Base-by-base conservation (phyloP, 2,329 filamentous ascomycete genomes). In the Aspergillus persii region DNA sequence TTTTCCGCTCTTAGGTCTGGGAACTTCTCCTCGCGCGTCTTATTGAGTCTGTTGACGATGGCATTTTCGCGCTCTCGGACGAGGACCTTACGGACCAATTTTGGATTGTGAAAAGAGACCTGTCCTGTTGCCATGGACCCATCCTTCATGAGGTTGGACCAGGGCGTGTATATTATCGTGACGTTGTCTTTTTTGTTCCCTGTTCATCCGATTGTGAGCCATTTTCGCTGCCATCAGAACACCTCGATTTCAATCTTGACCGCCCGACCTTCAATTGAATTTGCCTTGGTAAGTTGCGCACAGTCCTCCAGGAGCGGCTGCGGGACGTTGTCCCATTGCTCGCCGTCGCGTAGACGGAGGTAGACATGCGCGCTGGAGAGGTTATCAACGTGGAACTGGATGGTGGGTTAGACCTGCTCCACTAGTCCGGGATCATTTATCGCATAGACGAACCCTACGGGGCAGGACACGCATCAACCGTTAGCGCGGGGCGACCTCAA, bases 131-230 rank as follows among this genome's bases (percentile, higher is more conserved):
- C 93, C 95, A 99, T 99, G 74, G 89, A 91, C 31, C 93, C 94
- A 71, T 96, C 92, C 74, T 99, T 99, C 74, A 91, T 90, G 36
- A 99, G 84, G 75, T 99, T 99, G 49, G 91, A 90, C 92, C 95
- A 98, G 6, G 95, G 95, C 4, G 95, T 99, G 80, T 99, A 99
- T 71, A 99, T 96, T 71, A 99, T 77, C 15, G 92, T 96, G 69
- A 99, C 82, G 77, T 98, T 98, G 76, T 98, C 94, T 77, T 97
- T 98, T 79, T 99, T 99, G 81, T 99, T 99, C 64, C 95, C 90
- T 93, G 60, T 46, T 18, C 48, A 4, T 39, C 12, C 29, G 52
- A 41, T 41, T 41, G 59, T 74, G 54, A 72, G 61, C 49, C 8
- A 9, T 30, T 41, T 44, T 41, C 36, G 36, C 11, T 52, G 30